phyloP scores from a whole-genome alignment of 495 filamentous ascomycete genomes.

The Lentithecium fluviatile region DNA sequence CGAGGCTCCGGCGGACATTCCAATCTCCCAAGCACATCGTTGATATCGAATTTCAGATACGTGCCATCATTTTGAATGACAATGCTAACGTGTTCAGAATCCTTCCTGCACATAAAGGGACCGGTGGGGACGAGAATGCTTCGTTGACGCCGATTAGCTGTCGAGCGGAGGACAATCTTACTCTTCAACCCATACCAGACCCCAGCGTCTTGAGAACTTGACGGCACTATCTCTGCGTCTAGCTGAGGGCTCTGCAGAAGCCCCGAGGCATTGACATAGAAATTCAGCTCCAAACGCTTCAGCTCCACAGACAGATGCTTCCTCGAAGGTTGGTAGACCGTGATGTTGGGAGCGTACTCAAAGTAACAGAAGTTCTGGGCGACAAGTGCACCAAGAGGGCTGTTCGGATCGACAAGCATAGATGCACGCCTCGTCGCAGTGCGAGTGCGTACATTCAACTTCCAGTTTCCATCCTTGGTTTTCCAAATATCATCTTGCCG shows the following conservation, averaged over 20 bases:
- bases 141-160: slow-evolving; percentile 38
- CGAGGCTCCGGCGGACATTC: slow-evolving; percentile 37
- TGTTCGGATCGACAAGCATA: slow-evolving; percentile 34
- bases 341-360: slow-evolving; percentile 27
- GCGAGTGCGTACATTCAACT: slow-evolving; percentile 33
- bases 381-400: slow-evolving; percentile 16
- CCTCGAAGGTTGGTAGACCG: slow-evolving; percentile 26
- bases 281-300: slow-evolving; percentile 35
- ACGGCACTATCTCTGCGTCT: slow-evolving; percentile 34
- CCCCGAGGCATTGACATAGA: slow-evolving; percentile 34
- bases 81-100: slow-evolving; percentile 43
- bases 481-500: slow-evolving; percentile 34
- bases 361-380: slow-evolving; percentile 31
- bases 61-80: slow-evolving; percentile 14
- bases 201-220: slow-evolving; percentile 42
- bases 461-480: slow-evolving; percentile 32
- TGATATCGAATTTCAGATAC: slow-evolving; percentile 46
- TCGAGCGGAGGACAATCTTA: slow-evolving; percentile 49
- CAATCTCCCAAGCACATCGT: slow-evolving; percentile 35
- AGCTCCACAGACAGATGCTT: slow-evolving; percentile 31
- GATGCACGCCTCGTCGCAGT: slow-evolving; percentile 2
- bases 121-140: slow-evolving; percentile 38
- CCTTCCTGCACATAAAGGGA: slow-evolving; percentile 1
- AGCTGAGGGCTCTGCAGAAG: slow-evolving; percentile 35
- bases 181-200: slow-evolving; percentile 53